These are phyloP conservation scores for Pseudotsuga menziesii DNA, from an alignment of 75 land plant genomes.

Conservation along the genomic window DNA sequence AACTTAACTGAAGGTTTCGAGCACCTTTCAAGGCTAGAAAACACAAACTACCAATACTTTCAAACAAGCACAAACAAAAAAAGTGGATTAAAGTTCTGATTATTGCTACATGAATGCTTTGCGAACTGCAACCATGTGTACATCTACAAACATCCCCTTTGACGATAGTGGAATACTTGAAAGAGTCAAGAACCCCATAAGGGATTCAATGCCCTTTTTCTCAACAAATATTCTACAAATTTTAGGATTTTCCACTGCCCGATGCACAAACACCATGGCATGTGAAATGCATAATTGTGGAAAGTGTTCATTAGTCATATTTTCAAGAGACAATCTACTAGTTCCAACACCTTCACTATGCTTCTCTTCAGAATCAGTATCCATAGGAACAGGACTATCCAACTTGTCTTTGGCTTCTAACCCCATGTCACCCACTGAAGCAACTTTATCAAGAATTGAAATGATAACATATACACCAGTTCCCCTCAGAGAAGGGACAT, in stretches of 20 bases:
- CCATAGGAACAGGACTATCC: constrained; percentile 59
- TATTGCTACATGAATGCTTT: constrained; percentile 82
- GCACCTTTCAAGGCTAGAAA: no score
- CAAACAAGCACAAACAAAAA: no score
- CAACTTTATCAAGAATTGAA: constrained; percentile 51
- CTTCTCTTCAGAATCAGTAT: constrained; percentile 53
- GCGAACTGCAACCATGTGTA: constrained; percentile 70
- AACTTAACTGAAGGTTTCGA: no score
- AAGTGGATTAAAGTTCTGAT: no score
- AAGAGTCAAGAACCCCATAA: constrained; percentile 66
- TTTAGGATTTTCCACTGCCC: constrained; percentile 74
- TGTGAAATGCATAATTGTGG: constrained; percentile 70
- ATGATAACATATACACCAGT: constrained; percentile 66
- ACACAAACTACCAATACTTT: no score
- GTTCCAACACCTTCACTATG: constrained; percentile 27
- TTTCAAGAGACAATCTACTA: constrained; percentile 18
- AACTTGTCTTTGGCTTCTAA: constrained; percentile 18
- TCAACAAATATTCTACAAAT: constrained; percentile 82
- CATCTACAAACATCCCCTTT: constrained; percentile 73
- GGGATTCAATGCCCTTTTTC: constrained; percentile 78
- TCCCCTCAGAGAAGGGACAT: constrained; percentile 50
- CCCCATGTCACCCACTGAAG: constrained; percentile 33
- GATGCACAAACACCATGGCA: constrained; percentile 79
- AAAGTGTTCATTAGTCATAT: constrained; percentile 54
- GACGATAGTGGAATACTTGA: constrained; percentile 75